phyloP scores from a whole-genome alignment of 148 eudicot genomes.

The Chenopodium formosanum region DNA sequence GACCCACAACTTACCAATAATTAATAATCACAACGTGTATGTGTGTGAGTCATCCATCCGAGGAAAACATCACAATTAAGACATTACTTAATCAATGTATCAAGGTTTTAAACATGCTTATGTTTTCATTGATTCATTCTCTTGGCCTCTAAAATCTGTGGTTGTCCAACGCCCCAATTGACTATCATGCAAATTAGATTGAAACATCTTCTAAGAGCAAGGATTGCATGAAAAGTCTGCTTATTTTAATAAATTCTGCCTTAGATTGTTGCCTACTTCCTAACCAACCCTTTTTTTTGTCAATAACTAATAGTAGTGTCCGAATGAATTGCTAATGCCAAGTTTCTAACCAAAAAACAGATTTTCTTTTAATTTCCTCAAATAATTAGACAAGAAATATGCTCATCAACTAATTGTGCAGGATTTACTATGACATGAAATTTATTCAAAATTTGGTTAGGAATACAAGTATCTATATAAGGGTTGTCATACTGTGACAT shows the following conservation, averaged over 20 bases:
- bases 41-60: no score
- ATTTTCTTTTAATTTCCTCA: neutral
- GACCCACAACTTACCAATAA: neutral
- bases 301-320: neutral
- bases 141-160: slow-evolving; percentile 11
- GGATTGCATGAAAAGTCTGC: slow-evolving; percentile 17
- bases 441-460: slow-evolving; percentile 11
- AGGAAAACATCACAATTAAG: neutral
- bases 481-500: neutral
- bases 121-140: neutral
- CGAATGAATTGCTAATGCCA: no score
- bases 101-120: neutral
- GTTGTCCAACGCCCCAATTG: slow-evolving; percentile 35
- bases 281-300: neutral
- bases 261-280: slow-evolving; percentile 9
- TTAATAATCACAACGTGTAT: neutral
- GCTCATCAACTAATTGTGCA: slow-evolving; percentile 11
- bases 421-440: neutral
- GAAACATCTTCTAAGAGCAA: neutral
- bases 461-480: neutral
- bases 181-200: slow-evolving; percentile 21
- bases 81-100: neutral
- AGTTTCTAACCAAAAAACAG: slow-evolving; percentile 14
- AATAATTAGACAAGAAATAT: slow-evolving; percentile 5
- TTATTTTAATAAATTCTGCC: neutral